Conservation (phyloP, 305 asterid species). For the Fraxinus sp. region DNA sequence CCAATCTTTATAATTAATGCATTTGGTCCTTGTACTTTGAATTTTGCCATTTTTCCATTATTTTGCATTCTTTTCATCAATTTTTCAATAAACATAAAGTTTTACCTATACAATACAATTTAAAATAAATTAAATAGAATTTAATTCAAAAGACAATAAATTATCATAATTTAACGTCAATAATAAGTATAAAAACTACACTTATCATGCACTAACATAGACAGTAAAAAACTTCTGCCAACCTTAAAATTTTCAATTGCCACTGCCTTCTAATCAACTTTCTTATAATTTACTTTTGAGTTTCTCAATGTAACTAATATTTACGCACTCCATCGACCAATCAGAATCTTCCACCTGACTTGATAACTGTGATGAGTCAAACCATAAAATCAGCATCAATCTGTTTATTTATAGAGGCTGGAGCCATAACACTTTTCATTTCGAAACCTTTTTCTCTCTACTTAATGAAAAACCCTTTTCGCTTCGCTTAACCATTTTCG, state of each 20-base stretch:
- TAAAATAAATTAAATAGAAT: too few relatives aligned
- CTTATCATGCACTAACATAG: not conserved
- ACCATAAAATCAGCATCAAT: constrained; percentile 13
- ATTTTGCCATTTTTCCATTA: too few relatives aligned
- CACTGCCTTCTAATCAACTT: not conserved
- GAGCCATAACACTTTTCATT: not conserved
- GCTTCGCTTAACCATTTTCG: not conserved
- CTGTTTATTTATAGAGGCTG: not conserved
- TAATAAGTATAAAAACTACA: too few relatives aligned
- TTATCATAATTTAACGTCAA: too few relatives aligned
- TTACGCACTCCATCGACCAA: constrained; percentile 1
- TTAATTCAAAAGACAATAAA: too few relatives aligned
- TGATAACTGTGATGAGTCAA: not conserved
- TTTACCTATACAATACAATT: too few relatives aligned
- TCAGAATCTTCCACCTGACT: constrained; percentile 1
- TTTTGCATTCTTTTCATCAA: too few relatives aligned
- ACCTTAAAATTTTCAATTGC: not conserved
- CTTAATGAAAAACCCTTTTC: not conserved
- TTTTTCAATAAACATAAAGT: too few relatives aligned
- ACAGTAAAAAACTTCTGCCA: not conserved
- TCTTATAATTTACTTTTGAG: not conserved
- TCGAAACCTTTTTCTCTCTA: not conserved
- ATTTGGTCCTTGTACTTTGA: too few relatives aligned
- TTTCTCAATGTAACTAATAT: not conserved
- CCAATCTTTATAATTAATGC: too few relatives aligned